Evolutionary conservation across 2,329 filamentous ascomycete species (phyloP), one percentile per base, ranked within the genome.

Genomic region (Mycogone perniciosa): DNA sequence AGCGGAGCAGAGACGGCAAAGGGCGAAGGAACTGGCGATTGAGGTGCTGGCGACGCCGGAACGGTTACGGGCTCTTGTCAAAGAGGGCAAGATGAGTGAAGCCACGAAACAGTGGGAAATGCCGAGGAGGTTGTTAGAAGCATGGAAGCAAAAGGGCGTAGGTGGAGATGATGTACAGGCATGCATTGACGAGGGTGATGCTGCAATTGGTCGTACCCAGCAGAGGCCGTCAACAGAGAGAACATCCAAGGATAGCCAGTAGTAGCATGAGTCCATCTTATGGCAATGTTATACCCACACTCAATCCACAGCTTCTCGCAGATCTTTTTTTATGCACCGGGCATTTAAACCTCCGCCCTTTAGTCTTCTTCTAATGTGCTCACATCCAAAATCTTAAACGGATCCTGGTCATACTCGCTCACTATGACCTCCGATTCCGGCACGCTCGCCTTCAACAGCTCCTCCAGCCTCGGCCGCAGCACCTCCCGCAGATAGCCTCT

Each of bases 401-500:
- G 93, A 76, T 99, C 93, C 53, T 82, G 77, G 69, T 99, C 93
- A 40, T 76, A 76, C 65, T 86, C 77, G 67, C 91, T 96, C 44
- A 95, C 81, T 51, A 85, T 67, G 10, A 97, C 84, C 50, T 80
- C 73, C 13, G 84, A 79, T 26, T 74, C 71, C 2, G 62, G 59
- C 38, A 66, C 64, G 57, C 79, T 76, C 44, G 73, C 68, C 48
- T 68, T 71, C 33, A 96, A 67, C 53, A 74, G 69, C 37, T 73
- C 72, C 59, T 82, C 73, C 60, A 96, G 70, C 66, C 83, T 81
- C 13, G 75, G 74, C 60, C 78, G 77, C 71, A 99, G 77, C 43
- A 87, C 81, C 53, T 84, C 76, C 52, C 77, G 77, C 60, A 99
- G 69, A 64, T 92, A 99, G 0, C 82, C 85, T 34, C 93, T 76